Base-by-base conservation (phyloP, 768 basidiomycete genomes). In the Mycena rosella region DNA sequence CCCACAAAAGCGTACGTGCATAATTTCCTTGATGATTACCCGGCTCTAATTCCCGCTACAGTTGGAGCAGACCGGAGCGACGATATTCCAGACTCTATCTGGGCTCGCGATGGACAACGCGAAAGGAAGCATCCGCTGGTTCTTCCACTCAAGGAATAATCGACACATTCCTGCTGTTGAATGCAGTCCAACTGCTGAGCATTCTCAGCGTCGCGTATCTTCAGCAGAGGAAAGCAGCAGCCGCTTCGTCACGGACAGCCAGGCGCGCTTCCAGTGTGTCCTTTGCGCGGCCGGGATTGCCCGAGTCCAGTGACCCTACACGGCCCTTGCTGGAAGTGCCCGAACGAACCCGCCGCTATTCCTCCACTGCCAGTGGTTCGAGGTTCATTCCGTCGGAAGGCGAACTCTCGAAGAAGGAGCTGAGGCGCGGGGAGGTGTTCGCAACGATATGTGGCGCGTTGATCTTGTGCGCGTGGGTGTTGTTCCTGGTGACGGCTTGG, bases 51-150 rank as follows among this genome's bases (percentile, higher is more conserved):
- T 20, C 17, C 51, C 53, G n/a, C 4, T 18, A 48, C 14, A 93
- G 92, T 80, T 94, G 64, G 93, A 94, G 74, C 89, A 92, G 76
- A 88, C 89, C 2, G 92, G 92, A 2, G 87, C 90, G 4, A 91
- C 90, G 0, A 85, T 45, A 32, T 55, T 89, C 63, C 90, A 93
- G 71, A 93, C 91, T 0, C 73, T 93, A 14, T 85, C 91, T n/a
- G 92, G 93, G 49, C 80, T 93, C 32, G 78, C 86, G 26, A 83
- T 94, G 15, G 92, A 94, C 74, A 79, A 75, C 42, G 71, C 73
- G 36, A 78, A 77, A 80, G 78, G 53, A 74, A 76, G 42, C 26
- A 73, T 75, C 68, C 64, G 45, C 66, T 20, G 45, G 75, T 74
- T 69, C 71, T 60, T 36, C 63, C 30, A 56, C 44, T 49, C 60